phyloP scores from a whole-genome alignment of 2,329 filamentous ascomycete genomes.

The Trichophyton benhamiae region DNA sequence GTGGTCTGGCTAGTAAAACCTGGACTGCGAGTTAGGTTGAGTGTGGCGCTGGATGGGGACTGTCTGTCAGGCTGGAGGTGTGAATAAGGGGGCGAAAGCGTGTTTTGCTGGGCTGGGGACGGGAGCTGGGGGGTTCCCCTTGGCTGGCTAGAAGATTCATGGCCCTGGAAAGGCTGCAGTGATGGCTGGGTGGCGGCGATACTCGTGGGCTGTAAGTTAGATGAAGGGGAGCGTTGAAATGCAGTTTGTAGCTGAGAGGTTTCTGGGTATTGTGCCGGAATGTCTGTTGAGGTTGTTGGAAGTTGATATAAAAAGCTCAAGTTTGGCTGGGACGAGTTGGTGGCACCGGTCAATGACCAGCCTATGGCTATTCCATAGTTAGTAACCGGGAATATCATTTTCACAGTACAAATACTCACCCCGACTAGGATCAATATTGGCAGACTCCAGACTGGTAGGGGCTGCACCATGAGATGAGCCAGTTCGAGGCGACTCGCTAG shows the following conservation, averaged over 20 bases:
- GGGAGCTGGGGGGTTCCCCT: conserved; percentile 16
- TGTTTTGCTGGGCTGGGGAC: conserved; percentile 49
- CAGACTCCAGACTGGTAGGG: conserved; percentile 16
- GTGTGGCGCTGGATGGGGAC: conserved; percentile 51
- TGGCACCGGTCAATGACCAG: conserved; percentile 78
- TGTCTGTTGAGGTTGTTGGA: conserved; percentile 25
- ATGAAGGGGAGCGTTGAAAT: background rate
- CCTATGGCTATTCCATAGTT: conserved; percentile 51
- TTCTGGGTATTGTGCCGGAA: conserved; percentile 9
- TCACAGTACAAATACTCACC: conserved; percentile 23
- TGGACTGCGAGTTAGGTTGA: background rate
- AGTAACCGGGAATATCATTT: conserved; percentile 19
- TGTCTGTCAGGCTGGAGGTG: conserved; percentile 79
- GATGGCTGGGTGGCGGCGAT: background rate
- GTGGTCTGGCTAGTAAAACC: background rate
- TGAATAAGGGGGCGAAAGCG: conserved; percentile 69
- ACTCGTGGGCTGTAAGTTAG: background rate
- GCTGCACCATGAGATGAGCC: background rate
- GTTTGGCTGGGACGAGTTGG: conserved; percentile 73
- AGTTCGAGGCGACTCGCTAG: background rate
- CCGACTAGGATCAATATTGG: conserved; percentile 2
- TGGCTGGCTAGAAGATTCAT: conserved; percentile 25
- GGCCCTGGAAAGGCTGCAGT: background rate
- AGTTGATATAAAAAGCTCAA: conserved; percentile 69
- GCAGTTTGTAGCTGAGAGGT: background rate